Evolutionary conservation across 805 yeast genomes (phyloP).

Genomic region (Cyberlindnera maritima): DNA sequence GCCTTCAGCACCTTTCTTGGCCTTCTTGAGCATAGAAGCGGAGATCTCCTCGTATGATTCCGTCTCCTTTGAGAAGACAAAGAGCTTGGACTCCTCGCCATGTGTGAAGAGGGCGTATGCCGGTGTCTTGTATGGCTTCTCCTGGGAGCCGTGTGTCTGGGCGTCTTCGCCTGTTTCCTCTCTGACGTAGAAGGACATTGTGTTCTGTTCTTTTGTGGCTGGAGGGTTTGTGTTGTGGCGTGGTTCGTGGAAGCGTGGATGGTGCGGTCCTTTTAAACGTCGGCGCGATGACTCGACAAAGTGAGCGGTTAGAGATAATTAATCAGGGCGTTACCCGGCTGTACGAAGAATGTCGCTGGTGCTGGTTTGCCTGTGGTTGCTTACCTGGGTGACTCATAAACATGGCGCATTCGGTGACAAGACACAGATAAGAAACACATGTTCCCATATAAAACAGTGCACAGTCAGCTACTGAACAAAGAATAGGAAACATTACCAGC

Average conservation of each 20-base stretch:
- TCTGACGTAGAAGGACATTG: conserved; percentile 58
- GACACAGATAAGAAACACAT: too few relatives aligned
- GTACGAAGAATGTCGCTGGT: too few relatives aligned
- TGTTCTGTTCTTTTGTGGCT: background rate
- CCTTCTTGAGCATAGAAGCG: conserved; percentile 91
- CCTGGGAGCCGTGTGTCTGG: conserved; percentile 59
- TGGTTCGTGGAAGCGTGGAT: background rate
- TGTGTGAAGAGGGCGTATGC: conserved; percentile 72
- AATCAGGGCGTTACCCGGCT: background rate
- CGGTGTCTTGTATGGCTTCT: conserved; percentile 72
- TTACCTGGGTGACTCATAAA: too few relatives aligned
- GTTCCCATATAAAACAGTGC: too few relatives aligned
- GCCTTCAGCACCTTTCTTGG: conserved; percentile 93
- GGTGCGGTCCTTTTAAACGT: background rate
- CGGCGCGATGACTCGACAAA: conserved; percentile 3
- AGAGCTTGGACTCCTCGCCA: conserved; percentile 43
- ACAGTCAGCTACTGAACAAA: too few relatives aligned
- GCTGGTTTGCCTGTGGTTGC: too few relatives aligned
- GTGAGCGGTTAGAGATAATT: background rate
- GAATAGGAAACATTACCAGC: background rate
- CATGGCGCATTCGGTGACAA: too few relatives aligned
- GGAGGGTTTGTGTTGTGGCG: background rate
- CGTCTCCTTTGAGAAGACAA: conserved; percentile 57
- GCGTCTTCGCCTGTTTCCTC: conserved; percentile 69
- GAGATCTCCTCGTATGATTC: conserved; percentile 72